Evolutionary conservation across 83 land plant species (phyloP), one percentile per base, ranked within the genome.

Genomic region (Thuja plicata): DNA sequence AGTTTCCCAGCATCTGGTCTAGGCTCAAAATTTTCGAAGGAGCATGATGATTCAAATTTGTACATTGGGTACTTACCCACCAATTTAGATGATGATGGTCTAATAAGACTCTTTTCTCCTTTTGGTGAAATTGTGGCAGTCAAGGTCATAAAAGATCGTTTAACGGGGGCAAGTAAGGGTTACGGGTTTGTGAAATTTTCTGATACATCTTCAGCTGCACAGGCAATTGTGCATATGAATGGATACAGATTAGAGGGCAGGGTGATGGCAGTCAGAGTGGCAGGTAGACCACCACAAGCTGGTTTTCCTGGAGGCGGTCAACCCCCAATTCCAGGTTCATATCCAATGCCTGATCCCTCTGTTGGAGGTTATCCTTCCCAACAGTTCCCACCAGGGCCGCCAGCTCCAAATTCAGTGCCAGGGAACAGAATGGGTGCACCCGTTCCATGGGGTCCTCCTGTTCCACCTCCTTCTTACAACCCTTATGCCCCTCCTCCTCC

Each of bases 131-230:
- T 94, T 17, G 88, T 83, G 10, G 77, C 76, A 54, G 91, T 81
- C 16, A 94, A 90, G 89, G 95, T 95, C 17, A 89, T 94, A n/a
- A 93, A 86, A 84, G 96, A 95, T 81, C 87, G 88, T 15, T 62
- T 86, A 21, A 94, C 90, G 21, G 95, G 96, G 21, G 46, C 90
- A 37, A 93, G 94, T 86, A 95, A 93, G 90, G 95, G 96, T 43
- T 94, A 92, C 86, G 96, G 96, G 15, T 95, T 95, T 90, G 96
- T 95, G 7, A 93, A 90, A 57, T 95, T 91, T 82, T 48, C 91
- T 50, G 91, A 94, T 84, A 62, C 88, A 5, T 38, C 66, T 4
- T 84, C 88, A 57, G 96, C 96, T 60, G 87, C 89, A 84, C 73
- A 84, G 38, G 96, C 96, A 48, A 88, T 90, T 10, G 35, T 87